Evolutionary conservation across 2,329 filamentous ascomycete species (phyloP).

Genomic region (Aspergillus felis): DNA sequence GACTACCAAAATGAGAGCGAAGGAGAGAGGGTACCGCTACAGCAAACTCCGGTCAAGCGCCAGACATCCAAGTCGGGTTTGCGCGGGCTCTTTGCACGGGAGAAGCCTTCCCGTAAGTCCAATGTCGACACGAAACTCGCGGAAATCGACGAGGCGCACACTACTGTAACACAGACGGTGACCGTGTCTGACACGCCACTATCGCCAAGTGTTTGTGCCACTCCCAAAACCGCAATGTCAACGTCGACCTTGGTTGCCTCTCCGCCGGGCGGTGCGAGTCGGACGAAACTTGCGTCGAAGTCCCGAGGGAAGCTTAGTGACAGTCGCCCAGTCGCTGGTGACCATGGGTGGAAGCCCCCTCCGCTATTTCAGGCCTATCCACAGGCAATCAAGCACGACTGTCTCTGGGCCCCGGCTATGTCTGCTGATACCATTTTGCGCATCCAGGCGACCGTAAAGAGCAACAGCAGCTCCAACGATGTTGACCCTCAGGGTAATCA

Average conservation of each 20-base stretch:
- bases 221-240: slow-evolving; percentile 23
- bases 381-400: slow-evolving; percentile 73
- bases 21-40: slow-evolving; percentile 31
- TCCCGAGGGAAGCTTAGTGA: slow-evolving; percentile 20
- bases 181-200: slow-evolving; percentile 16
- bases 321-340: slow-evolving; percentile 18
- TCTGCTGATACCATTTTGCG: slow-evolving; percentile 68
- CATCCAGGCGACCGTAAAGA: slow-evolving; percentile 37
- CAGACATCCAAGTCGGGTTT: slow-evolving; percentile 37
- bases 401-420: slow-evolving; percentile 62
- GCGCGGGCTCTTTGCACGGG: slow-evolving; percentile 34
- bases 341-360: slow-evolving; percentile 59
- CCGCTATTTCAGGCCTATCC: slow-evolving; percentile 84
- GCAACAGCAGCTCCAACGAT: slow-evolving; percentile 6
- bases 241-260: slow-evolving; percentile 22
- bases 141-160: slow-evolving; percentile 29
- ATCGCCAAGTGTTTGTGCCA: slow-evolving; percentile 24
- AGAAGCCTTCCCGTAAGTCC: slow-evolving; percentile 28
- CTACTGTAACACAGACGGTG: slow-evolving; percentile 12
- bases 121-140: slow-evolving; percentile 27
- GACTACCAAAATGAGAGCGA: slow-evolving; percentile 27
- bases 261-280: slow-evolving; percentile 15
- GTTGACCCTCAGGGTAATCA: slow-evolving; percentile 9
- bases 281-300: slow-evolving; percentile 17
- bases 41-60: slow-evolving; percentile 26